phyloP scores from a whole-genome alignment of 2,329 filamentous ascomycete genomes.

The Cadophora luteo-olivacea region DNA sequence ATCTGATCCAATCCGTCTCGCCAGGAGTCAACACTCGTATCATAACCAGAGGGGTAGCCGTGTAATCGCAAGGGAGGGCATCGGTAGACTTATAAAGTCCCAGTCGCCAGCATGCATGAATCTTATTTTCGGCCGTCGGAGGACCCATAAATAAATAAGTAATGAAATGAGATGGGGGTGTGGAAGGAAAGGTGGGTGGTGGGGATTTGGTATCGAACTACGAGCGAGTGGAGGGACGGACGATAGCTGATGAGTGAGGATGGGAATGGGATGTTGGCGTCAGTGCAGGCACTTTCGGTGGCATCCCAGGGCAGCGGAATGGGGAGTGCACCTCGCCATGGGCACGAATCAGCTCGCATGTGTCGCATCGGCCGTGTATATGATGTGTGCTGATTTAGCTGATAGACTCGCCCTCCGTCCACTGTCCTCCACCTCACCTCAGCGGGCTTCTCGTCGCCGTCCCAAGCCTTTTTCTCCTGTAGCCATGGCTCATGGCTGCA shows the following conservation, averaged over 20 bases:
- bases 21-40: slow-evolving; percentile 7
- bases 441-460: neutral
- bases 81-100: slow-evolving; percentile 10
- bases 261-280: neutral
- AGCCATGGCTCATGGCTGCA: neutral
- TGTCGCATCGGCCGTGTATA: neutral
- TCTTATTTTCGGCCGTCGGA: slow-evolving; percentile 17
- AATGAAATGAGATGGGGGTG: slow-evolving; percentile 9
- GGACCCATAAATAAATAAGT: slow-evolving; percentile 10
- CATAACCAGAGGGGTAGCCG: neutral
- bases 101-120: slow-evolving; percentile 11
- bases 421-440: slow-evolving; percentile 9
- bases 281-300: slow-evolving; percentile 1
- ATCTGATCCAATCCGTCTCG: slow-evolving; percentile 4
- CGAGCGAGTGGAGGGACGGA: slow-evolving; percentile 6
- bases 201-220: slow-evolving; percentile 4
- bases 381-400: neutral
- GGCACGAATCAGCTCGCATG: slow-evolving; percentile 13
- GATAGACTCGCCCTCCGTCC: slow-evolving; percentile 1
- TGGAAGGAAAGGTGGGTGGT: neutral
- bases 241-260: slow-evolving; percentile 13
- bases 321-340: slow-evolving; percentile 11
- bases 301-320: slow-evolving; percentile 9
- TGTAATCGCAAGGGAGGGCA: neutral
- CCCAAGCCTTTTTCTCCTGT: neutral